These are phyloP conservation scores for Spergularia marina DNA, from an alignment of 148 eudicot genomes.

Conservation along the genomic window DNA sequence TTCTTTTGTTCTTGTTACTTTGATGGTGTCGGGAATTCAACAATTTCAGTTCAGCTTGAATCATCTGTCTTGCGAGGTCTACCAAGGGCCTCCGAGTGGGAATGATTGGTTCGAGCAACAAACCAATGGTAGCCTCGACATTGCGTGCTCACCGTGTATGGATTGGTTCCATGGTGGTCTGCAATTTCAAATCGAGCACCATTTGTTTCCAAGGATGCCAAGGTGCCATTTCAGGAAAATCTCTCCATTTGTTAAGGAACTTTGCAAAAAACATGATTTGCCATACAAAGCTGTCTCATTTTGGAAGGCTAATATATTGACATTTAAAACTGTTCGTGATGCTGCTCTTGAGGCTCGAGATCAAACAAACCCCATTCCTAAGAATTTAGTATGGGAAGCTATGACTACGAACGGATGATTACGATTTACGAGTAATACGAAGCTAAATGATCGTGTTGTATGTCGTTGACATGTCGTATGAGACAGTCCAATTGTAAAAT, in stretches of 20 bases:
- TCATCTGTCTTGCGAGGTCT: slow-evolving; percentile 43
- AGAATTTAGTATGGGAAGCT: slow-evolving; percentile 59
- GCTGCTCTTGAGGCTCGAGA: slow-evolving; percentile 55
- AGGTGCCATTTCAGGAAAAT: slow-evolving; percentile 44
- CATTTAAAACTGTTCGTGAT: slow-evolving; percentile 31
- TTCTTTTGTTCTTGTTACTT: slow-evolving; percentile 33
- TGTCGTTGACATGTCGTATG: no score
- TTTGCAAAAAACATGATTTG: slow-evolving; percentile 50
- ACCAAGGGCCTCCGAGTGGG: slow-evolving; percentile 38
- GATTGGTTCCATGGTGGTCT: slow-evolving; percentile 66
- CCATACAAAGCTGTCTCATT: slow-evolving; percentile 37
- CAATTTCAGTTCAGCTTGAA: slow-evolving; percentile 51
- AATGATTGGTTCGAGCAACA: slow-evolving; percentile 56
- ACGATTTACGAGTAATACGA: no score
- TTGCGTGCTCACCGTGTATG: slow-evolving; percentile 47
- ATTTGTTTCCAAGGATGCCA: slow-evolving; percentile 54
- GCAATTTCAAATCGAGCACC: slow-evolving; percentile 56
- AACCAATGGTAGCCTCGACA: slow-evolving; percentile 39
- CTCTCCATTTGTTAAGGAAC: slow-evolving; percentile 45
- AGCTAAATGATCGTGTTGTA: no score
- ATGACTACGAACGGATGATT: slow-evolving; percentile 46
- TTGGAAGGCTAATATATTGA: slow-evolving; percentile 45
- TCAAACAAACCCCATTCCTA: slow-evolving; percentile 38
- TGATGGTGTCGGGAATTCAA: slow-evolving; percentile 42
- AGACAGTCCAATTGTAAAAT: no score